These are phyloP conservation scores for Spizellomyces sp. DNA, from an alignment of 192 early-diverging fungal genomes.

Conservation along the genomic window DNA sequence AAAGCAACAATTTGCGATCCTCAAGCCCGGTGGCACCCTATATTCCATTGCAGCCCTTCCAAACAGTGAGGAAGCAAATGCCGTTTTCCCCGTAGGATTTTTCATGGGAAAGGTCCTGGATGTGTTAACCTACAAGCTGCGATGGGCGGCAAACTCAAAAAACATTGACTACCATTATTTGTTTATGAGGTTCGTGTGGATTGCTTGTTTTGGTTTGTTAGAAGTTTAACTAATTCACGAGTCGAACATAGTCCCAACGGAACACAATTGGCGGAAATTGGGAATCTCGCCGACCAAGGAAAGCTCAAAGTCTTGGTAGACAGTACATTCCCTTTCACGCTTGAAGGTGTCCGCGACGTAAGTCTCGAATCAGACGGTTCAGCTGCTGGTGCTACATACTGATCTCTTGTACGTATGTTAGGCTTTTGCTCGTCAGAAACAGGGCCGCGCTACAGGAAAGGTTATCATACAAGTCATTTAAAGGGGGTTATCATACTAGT, in stretches of 20 bases:
- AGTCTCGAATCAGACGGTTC: neutral
- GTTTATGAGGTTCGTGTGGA: conserved; percentile 3
- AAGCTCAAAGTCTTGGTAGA: conserved; percentile 42
- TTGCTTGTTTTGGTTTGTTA: neutral
- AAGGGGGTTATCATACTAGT: neutral
- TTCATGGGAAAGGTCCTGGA: conserved; percentile 11
- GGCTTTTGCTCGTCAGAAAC: conserved; percentile 42
- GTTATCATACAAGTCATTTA: conserved; percentile 46
- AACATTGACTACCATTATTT: conserved; percentile 14
- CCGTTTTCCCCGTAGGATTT: conserved; percentile 26
- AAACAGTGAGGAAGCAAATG: conserved; percentile 12
- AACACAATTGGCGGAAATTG: conserved; percentile 44
- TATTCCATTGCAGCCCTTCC: conserved; percentile 25
- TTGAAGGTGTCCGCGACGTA: conserved; percentile 21
- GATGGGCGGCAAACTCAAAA: conserved; percentile 10
- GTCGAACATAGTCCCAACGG: conserved; percentile 31
- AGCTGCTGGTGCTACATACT: neutral
- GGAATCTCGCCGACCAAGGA: conserved; percentile 39
- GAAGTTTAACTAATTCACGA: neutral
- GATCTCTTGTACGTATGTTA: neutral
- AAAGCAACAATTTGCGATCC: conserved; percentile 27
- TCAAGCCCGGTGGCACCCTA: conserved; percentile 30
- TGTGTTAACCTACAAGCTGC: neutral
- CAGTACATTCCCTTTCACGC: conserved; percentile 44
- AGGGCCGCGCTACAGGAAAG: conserved; percentile 53